These are phyloP conservation scores for Phanerodontia chrysosporium DNA, from an alignment of 768 basidiomycete genomes.

Conservation along the genomic window DNA sequence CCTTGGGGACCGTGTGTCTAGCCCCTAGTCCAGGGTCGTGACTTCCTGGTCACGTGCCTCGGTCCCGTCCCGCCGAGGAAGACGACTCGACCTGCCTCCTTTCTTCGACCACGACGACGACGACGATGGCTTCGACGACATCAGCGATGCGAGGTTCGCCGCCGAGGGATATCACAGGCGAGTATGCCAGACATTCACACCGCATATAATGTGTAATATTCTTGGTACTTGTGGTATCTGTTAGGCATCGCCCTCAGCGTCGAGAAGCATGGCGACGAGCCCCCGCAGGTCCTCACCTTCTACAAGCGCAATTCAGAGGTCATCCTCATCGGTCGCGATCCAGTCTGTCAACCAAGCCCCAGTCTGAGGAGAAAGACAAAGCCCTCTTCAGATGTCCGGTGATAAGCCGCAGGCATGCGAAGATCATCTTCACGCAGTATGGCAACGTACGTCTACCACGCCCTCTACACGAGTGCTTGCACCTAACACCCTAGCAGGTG, in stretches of 20 bases:
- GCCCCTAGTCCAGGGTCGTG: no score
- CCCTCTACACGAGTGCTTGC: slow-evolving; percentile 15
- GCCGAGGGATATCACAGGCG: slow-evolving; percentile 2
- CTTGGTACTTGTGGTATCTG: neutral
- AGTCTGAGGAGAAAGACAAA: slow-evolving; percentile 26
- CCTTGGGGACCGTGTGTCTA: no score
- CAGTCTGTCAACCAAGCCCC: slow-evolving; percentile 39
- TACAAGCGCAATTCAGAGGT: slow-evolving; percentile 44
- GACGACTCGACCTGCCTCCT: neutral
- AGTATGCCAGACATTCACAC: neutral
- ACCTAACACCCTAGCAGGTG: slow-evolving; percentile 39
- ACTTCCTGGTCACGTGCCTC: neutral
- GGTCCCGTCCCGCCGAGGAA: neutral
- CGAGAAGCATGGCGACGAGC: slow-evolving; percentile 44
- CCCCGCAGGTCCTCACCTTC: slow-evolving; percentile 47
- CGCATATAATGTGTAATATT: neutral
- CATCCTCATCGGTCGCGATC: slow-evolving; percentile 68
- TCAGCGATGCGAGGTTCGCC: neutral
- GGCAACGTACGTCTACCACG: slow-evolving; percentile 50
- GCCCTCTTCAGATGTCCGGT: slow-evolving; percentile 75
- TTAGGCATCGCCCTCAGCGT: slow-evolving; percentile 59
- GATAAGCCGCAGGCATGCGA: slow-evolving; percentile 75
- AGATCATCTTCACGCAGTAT: slow-evolving; percentile 66
- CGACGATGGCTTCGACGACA: slow-evolving; percentile 1
- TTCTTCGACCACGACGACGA: neutral